Evolutionary conservation across 1,284 basidiomycete species (phyloP).

Genomic region (Violaceomyces palustris): DNA sequence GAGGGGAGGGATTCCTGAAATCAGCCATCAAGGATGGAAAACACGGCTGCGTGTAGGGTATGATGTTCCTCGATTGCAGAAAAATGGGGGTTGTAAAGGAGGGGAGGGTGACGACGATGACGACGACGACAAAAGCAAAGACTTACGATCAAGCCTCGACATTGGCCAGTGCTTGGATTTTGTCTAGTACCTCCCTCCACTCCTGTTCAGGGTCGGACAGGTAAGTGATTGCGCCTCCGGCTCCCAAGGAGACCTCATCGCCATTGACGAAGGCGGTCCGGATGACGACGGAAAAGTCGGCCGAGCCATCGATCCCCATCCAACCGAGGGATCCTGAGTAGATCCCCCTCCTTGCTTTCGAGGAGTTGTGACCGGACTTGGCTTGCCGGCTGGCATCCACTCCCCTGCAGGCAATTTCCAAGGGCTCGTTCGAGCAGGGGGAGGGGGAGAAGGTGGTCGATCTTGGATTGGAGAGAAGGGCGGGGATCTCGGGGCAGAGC

Average conservation of each 20-base stretch:
- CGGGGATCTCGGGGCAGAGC: background rate
- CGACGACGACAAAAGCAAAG: too few relatives aligned
- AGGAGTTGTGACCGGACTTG: constrained; percentile 4
- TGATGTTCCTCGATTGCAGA: too few relatives aligned
- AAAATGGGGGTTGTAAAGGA: too few relatives aligned
- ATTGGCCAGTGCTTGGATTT: constrained; percentile 55
- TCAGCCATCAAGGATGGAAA: too few relatives aligned
- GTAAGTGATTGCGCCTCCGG: constrained; percentile 92
- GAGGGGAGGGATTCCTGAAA: too few relatives aligned
- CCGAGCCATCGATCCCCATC: constrained; percentile 78
- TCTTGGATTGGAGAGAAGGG: constrained; percentile 5
- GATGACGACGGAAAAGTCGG: constrained; percentile 93
- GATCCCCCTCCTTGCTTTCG: constrained; percentile 59
- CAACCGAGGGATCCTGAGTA: constrained; percentile 87
- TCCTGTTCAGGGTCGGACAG: constrained; percentile 79
- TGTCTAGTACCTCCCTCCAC: constrained; percentile 89
- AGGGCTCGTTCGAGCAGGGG: constrained; percentile 1
- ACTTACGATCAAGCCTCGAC: constrained; percentile 13
- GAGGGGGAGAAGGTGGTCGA: constrained; percentile 1
- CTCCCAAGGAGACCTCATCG: constrained; percentile 63
- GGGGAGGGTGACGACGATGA: too few relatives aligned
- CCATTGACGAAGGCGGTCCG: constrained; percentile 81
- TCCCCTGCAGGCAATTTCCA: background rate
- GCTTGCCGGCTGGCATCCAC: too few relatives aligned
- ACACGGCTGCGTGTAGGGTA: too few relatives aligned